Conservation (phyloP, 768 basidiomycete genomes). For the Tricholomella constricta region DNA sequence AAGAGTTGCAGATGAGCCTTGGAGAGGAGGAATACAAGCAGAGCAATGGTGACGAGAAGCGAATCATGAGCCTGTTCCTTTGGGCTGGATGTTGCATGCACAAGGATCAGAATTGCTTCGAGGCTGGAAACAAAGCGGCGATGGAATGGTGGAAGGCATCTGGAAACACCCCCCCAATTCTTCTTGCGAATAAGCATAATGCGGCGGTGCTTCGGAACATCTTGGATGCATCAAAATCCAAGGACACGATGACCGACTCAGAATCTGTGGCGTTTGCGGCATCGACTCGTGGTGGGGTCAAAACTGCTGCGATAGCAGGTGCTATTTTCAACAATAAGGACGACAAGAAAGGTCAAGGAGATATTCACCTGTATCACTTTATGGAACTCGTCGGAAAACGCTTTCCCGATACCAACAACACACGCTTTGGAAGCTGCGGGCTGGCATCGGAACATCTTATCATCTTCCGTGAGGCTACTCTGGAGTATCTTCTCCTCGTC, state of each 20-base stretch:
- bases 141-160: conserved; percentile 18
- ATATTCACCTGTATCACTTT: conserved; percentile 17
- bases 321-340: conserved; percentile 27
- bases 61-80: conserved; percentile 17
- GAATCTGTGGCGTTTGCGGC: conserved; percentile 16
- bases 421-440: conserved; percentile 23
- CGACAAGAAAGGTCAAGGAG: conserved; percentile 37
- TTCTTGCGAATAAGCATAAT: conserved; percentile 27
- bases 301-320: conserved; percentile 27
- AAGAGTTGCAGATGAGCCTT: not conserved
- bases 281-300: conserved; percentile 24
- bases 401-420: conserved; percentile 30
- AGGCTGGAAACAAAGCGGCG: conserved; percentile 22
- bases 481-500: conserved; percentile 23
- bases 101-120: conserved; percentile 30
- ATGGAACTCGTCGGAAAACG: conserved; percentile 13
- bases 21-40: not conserved
- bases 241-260: not conserved
- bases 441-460: conserved; percentile 25
- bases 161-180: conserved; percentile 14
- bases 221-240: not conserved
- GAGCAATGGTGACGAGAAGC: not conserved
- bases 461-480: conserved; percentile 20
- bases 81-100: conserved; percentile 19
- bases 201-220: conserved; percentile 8